These are phyloP conservation scores for Suillus variegatus DNA, from an alignment of 768 basidiomycete genomes.

Conservation along the genomic window DNA sequence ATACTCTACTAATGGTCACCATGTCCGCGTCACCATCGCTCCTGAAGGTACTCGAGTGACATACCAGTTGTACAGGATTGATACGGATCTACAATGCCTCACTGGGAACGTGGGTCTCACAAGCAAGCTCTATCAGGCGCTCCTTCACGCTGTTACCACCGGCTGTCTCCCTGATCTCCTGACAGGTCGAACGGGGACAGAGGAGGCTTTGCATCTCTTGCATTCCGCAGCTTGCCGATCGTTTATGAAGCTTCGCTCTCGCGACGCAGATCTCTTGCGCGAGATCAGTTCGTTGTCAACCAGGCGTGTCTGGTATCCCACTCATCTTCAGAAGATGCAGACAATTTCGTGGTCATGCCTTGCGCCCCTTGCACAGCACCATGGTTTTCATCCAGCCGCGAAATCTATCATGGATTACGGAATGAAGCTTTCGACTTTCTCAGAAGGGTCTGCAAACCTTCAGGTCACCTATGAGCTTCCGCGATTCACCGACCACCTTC, in stretches of 20 bases:
- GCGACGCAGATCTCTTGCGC: constrained; percentile 34
- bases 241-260: constrained; percentile 35
- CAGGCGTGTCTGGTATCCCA: constrained; percentile 38
- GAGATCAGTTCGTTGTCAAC: constrained; percentile 38
- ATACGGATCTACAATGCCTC: constrained; percentile 32
- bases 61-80: constrained; percentile 32
- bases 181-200: constrained; percentile 42
- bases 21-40: constrained; percentile 19
- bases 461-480: not conserved
- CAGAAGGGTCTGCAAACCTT: not conserved
- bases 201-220: constrained; percentile 43
- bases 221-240: constrained; percentile 39
- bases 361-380: not conserved
- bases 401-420: not conserved
- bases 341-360: constrained; percentile 19
- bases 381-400: not conserved
- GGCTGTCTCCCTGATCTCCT: constrained; percentile 43
- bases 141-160: constrained; percentile 49
- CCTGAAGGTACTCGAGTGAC: constrained; percentile 4
- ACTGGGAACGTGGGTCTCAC: constrained; percentile 26
- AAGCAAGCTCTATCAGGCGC: constrained; percentile 37
- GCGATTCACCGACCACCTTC: not conserved
- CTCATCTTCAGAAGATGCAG: constrained; percentile 40
- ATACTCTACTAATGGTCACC: constrained; percentile 12
- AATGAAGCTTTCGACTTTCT: not conserved